phyloP scores from a whole-genome alignment of 768 basidiomycete genomes.

The Lentinula edodes region DNA sequence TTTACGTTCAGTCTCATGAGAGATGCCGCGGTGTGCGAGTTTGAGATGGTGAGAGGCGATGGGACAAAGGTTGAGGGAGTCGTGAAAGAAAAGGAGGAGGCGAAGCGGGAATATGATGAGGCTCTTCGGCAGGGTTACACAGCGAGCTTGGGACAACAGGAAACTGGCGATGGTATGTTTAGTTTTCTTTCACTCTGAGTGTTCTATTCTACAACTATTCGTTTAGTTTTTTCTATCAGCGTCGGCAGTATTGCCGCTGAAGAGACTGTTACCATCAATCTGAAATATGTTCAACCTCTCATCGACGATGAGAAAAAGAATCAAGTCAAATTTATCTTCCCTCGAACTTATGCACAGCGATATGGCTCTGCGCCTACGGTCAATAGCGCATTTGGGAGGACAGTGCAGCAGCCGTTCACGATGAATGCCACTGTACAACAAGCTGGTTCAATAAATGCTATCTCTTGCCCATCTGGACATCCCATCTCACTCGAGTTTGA shows the following conservation, averaged over 20 bases:
- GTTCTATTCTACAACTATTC: not conserved
- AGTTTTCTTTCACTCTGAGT: not conserved
- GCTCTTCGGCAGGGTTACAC: not conserved
- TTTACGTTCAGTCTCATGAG: not conserved
- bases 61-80: not conserved
- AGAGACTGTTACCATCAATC: too few relatives aligned
- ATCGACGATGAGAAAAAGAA: not conserved
- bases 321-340: not conserved
- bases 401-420: not conserved
- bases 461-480: not conserved
- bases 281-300: not conserved
- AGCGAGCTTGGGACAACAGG: not conserved
- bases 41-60: not conserved
- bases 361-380: not conserved
- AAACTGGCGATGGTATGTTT: not conserved
- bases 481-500: not conserved
- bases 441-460: not conserved
- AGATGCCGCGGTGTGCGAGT: not conserved
- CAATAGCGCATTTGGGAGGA: not conserved
- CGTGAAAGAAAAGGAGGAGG: not conserved
- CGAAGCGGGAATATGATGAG: not conserved
- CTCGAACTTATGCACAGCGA: conserved; percentile 1
- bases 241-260: too few relatives aligned
- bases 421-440: not conserved
- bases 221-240: too few relatives aligned